Evolutionary conservation across 495 filamentous ascomycete genomes (phyloP).

Genomic region (Cercophora newfieldiana): DNA sequence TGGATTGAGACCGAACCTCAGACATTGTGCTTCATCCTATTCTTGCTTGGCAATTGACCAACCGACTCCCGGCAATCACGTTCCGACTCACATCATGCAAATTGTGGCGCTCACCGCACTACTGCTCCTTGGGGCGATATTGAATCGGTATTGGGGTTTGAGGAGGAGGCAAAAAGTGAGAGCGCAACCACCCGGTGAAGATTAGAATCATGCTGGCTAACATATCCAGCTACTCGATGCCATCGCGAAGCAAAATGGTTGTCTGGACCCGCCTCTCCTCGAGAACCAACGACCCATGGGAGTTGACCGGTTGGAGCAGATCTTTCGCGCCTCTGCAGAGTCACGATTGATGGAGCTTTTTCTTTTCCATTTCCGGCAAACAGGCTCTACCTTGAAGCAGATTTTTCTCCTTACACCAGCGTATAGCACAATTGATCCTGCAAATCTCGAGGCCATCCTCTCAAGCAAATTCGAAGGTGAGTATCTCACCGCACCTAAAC

Average conservation of each 20-base stretch:
- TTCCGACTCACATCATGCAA: conserved; percentile 5
- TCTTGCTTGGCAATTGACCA: not conserved
- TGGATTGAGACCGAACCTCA: no score
- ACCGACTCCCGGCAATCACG: not conserved
- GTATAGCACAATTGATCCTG: conserved; percentile 8
- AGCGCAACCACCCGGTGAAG: not conserved
- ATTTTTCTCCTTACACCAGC: conserved; percentile 8
- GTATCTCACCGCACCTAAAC: not conserved
- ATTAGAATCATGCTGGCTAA: not conserved
- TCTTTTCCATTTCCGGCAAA: conserved; percentile 10
- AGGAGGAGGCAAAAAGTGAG: conserved; percentile 8
- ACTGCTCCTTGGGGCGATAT: conserved; percentile 1
- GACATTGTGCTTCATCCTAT: no score
- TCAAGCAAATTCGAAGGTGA: conserved; percentile 13
- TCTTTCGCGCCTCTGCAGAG: conserved; percentile 12
- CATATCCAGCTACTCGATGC: conserved; percentile 2
- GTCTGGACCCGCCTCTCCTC: conserved; percentile 13
- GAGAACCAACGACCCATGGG: conserved; percentile 13
- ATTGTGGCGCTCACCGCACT: not conserved
- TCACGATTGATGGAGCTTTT: conserved; percentile 13
- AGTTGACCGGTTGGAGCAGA: conserved; percentile 11
- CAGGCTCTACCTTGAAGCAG: conserved; percentile 9
- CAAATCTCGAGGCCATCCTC: conserved; percentile 8
- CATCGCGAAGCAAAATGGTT: conserved; percentile 4
- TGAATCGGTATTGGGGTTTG: conserved; percentile 1